Evolutionary conservation across 2,329 filamentous ascomycete genomes (phyloP).

Genomic region (Trichoderma afroharzianum): DNA sequence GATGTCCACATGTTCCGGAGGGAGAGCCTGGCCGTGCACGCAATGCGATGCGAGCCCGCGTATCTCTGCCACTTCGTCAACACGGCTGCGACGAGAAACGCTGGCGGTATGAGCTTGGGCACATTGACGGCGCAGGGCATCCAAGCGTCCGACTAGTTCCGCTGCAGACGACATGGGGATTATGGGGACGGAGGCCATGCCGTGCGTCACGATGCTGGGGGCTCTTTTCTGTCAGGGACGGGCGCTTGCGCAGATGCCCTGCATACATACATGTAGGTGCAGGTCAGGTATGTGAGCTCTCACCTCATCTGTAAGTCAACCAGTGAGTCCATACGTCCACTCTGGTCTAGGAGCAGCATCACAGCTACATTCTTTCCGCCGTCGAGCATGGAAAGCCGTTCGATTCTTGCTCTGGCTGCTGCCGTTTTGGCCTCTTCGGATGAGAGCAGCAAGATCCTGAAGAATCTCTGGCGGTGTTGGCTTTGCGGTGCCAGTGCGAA

Average conservation of each 20-base stretch:
- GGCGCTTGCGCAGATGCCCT: not conserved
- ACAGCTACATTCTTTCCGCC: slow-evolving; percentile 40
- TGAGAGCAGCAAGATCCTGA: slow-evolving; percentile 41
- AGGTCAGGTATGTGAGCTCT: slow-evolving; percentile 16
- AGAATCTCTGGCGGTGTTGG: slow-evolving; percentile 4
- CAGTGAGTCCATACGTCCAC: slow-evolving; percentile 32
- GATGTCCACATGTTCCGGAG: slow-evolving; percentile 25
- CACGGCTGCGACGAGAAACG: not conserved
- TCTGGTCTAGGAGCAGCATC: slow-evolving; percentile 41
- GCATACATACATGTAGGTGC: not conserved
- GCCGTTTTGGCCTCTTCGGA: slow-evolving; percentile 33
- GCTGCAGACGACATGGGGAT: slow-evolving; percentile 39
- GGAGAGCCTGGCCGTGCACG: slow-evolving; percentile 28
- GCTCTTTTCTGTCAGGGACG: not conserved
- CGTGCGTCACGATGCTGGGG: slow-evolving; percentile 31
- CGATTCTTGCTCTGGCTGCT: slow-evolving; percentile 33
- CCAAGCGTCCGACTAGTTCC: slow-evolving; percentile 37
- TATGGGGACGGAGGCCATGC: slow-evolving; percentile 35
- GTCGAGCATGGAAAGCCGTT: slow-evolving; percentile 40
- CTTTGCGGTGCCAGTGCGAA: slow-evolving; percentile 30
- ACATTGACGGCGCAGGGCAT: slow-evolving; percentile 34
- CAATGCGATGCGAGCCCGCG: slow-evolving; percentile 25
- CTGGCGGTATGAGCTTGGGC: not conserved
- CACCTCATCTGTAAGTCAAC: slow-evolving; percentile 45
- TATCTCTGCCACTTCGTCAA: not conserved